These are phyloP conservation scores for Chaetomiaceae sp. DNA, from an alignment of 2,329 filamentous ascomycete genomes.

Conservation along the genomic window DNA sequence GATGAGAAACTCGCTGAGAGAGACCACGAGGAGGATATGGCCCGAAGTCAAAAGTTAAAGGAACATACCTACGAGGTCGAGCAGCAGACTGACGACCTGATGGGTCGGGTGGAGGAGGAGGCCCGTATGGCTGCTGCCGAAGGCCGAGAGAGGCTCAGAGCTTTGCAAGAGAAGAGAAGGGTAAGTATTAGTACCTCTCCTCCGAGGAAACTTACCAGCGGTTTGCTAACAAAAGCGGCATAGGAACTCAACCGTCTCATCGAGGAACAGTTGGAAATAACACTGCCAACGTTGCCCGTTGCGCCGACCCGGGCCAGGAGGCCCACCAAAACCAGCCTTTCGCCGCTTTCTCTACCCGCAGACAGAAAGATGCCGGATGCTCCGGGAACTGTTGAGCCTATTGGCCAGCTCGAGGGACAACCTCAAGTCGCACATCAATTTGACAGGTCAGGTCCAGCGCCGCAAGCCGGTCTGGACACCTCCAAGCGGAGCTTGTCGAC, in stretches of 20 bases:
- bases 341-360: background rate
- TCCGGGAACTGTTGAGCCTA: background rate
- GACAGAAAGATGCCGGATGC: background rate
- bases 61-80: conserved; percentile 31
- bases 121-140: conserved; percentile 50
- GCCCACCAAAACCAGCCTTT: conserved; percentile 8
- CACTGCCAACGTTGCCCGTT: conserved; percentile 27
- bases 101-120: conserved; percentile 41
- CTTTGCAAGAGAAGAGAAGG: conserved; percentile 17
- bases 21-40: conserved; percentile 30
- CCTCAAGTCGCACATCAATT: too few species aligned
- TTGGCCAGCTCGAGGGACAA: too few species aligned
- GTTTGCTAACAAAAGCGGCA: background rate
- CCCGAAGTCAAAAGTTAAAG: conserved; percentile 29
- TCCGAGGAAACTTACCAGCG: too few species aligned
- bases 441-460: too few species aligned
- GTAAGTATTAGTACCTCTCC: conserved; percentile 13
- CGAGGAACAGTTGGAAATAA: conserved; percentile 36
- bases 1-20: conserved; percentile 33
- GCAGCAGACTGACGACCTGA: conserved; percentile 33
- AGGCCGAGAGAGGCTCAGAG: conserved; percentile 49
- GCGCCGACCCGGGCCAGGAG: conserved; percentile 25
- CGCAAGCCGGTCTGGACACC: too few species aligned
- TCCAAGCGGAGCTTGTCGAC: too few species aligned
- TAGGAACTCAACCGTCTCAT: conserved; percentile 41